Percentiles rank a stretch among this genome's conserved stretches.
phyloP scores from a whole-genome alignment of 2,329 filamentous ascomycete genomes.

The Xylariales sp. region DNA sequence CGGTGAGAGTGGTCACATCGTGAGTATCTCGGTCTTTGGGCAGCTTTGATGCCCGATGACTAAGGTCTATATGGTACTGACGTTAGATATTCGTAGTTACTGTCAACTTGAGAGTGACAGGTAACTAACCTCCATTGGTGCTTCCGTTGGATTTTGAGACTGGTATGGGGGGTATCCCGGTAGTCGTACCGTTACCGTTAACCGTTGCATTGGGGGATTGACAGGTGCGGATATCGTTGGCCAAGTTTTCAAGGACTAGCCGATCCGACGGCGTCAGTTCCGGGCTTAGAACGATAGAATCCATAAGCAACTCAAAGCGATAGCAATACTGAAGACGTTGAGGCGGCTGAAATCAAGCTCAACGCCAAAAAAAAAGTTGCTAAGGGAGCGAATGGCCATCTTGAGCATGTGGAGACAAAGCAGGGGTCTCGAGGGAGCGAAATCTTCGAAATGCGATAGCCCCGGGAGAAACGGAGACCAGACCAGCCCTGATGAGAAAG shows the following conservation, averaged over 20 bases:
- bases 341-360: conserved; percentile 20
- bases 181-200: conserved; percentile 29
- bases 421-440: conserved; percentile 10
- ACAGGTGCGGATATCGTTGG: conserved; percentile 52
- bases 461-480: too few relatives aligned
- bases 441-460: not conserved
- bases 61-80: conserved; percentile 26
- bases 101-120: not conserved
- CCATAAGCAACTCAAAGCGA: conserved; percentile 16
- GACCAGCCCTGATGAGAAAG: too few relatives aligned
- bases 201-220: conserved; percentile 26
- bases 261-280: conserved; percentile 57
- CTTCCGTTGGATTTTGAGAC: conserved; percentile 16
- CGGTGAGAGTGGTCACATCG: conserved; percentile 53
- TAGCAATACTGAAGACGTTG: not conserved
- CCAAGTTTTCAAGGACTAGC: conserved; percentile 55
- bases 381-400: not conserved
- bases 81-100: not conserved
- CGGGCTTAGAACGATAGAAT: conserved; percentile 52
- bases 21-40: conserved; percentile 43
- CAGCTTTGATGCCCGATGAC: conserved; percentile 30
- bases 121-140: conserved; percentile 36
- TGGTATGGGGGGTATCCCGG: conserved; percentile 12
- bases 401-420: conserved; percentile 5
- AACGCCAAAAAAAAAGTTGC: not conserved